Conservation (phyloP, 2,329 filamentous ascomycete species). For the Clonostachys sp. region DNA sequence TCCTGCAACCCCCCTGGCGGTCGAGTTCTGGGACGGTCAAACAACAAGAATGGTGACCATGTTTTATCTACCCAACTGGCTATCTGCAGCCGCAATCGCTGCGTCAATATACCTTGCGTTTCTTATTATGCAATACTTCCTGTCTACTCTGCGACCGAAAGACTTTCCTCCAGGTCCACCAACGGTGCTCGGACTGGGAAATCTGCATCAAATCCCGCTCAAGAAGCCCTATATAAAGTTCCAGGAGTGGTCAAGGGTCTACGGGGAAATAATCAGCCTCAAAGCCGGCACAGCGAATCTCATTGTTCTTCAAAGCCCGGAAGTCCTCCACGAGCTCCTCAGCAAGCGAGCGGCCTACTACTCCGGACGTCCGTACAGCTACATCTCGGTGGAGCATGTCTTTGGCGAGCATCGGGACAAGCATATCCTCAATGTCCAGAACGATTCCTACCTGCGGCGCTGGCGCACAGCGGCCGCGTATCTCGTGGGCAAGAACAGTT, state of each 20-base stretch:
- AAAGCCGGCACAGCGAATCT: constrained; percentile 16
- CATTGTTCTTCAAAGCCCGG: constrained; percentile 20
- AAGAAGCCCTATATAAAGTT: constrained; percentile 11
- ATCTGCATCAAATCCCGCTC: constrained; percentile 11
- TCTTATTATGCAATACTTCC: not conserved
- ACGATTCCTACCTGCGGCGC: not conserved
- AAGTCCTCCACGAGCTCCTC: constrained; percentile 26
- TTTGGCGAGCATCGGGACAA: not conserved
- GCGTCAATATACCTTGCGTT: too few relatives aligned
- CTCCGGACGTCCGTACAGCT: constrained; percentile 20
- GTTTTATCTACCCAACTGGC: too few relatives aligned
- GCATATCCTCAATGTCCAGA: not conserved
- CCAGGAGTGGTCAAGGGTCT: constrained; percentile 22
- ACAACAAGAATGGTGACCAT: too few relatives aligned
- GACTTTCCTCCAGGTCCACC: constrained; percentile 13
- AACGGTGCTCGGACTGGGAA: constrained; percentile 9
- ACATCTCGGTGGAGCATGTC: constrained; percentile 12
- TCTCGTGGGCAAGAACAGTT: not conserved
- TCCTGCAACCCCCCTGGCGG: too few relatives aligned
- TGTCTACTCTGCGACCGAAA: constrained; percentile 5
- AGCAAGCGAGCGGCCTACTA: constrained; percentile 25
- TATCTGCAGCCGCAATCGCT: too few relatives aligned
- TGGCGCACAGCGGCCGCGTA: not conserved
- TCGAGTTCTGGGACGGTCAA: too few relatives aligned
- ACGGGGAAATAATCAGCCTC: constrained; percentile 22